Conservation (phyloP, 257 asterid species). For the Solanum boliviense region DNA sequence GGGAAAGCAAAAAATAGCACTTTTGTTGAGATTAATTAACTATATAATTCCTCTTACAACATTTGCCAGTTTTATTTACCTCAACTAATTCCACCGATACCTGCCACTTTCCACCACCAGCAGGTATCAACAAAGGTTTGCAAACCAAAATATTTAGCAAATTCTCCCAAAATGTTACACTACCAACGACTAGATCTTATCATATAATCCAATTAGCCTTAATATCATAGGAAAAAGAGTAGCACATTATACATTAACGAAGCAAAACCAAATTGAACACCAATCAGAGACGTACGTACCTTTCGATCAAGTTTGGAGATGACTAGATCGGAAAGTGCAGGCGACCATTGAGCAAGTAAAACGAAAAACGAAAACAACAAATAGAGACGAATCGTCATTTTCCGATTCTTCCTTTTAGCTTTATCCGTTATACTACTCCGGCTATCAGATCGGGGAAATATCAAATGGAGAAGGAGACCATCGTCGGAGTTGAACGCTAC, state of each 20-base stretch:
- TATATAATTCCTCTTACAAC: not conserved
- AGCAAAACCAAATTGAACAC: not conserved
- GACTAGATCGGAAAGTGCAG: constrained; percentile 59
- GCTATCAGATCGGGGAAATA: not conserved
- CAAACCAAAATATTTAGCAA: not conserved
- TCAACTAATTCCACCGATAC: not conserved
- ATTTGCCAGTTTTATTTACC: not conserved
- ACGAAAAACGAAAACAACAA: constrained; percentile 7
- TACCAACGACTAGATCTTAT: not conserved
- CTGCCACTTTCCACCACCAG: not conserved
- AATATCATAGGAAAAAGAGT: not conserved
- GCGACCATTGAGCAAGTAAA: constrained; percentile 4
- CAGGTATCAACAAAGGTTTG: not conserved
- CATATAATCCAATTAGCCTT: not conserved
- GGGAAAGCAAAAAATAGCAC: not conserved
- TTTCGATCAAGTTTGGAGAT: constrained; percentile 78
- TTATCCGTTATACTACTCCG: not conserved
- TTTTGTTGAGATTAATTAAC: not conserved
- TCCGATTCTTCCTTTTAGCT: not conserved
- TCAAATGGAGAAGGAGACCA: not conserved
- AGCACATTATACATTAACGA: not conserved
- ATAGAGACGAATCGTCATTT: constrained; percentile 16
- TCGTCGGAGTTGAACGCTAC: not conserved
- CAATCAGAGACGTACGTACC: constrained; percentile 22
- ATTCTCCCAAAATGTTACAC: not conserved